Percentiles rank a stretch among this genome's conserved stretches.
Evolutionary conservation across 345 rosid genomes (phyloP).

Genomic region (Eucalyptus polybractea): DNA sequence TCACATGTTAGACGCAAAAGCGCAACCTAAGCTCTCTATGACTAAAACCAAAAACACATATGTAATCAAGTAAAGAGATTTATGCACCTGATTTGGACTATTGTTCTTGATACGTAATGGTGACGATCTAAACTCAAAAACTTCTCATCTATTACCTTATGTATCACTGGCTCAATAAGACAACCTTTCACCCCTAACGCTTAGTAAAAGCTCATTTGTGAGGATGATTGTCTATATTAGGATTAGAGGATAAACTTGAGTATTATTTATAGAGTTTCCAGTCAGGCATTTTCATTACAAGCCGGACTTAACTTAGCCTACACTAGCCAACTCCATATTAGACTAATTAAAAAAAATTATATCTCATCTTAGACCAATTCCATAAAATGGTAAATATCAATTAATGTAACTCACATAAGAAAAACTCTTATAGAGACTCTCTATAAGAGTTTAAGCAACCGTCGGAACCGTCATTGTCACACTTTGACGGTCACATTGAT

Average conservation of each 20-base stretch:
- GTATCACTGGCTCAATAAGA: no score
- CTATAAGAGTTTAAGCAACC: neutral
- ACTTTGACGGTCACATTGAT: neutral
- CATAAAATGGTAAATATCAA: no score
- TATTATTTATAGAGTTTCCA: fast-evolving
- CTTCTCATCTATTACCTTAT: fast-evolving
- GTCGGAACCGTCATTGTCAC: neutral
- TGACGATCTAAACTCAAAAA: neutral
- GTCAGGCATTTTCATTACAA: fast-evolving
- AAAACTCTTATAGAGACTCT: neutral
- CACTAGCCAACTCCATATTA: no score
- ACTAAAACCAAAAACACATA: neutral
- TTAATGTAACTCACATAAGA: no score
- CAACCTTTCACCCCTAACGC: no score
- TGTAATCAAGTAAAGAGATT: neutral
- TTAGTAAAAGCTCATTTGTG: neutral
- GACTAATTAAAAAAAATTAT: no score
- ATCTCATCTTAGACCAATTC: neutral
- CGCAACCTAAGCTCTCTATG: neutral
- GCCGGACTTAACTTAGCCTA: fast-evolving
- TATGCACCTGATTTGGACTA: neutral
- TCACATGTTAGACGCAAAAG: neutral
- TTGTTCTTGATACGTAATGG: neutral
- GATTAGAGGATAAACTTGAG: fast-evolving
- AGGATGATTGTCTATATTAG: neutral